A percentile compares a stretch with the other conserved stretches of the same genome.
Conservation (phyloP, 306 rosid genomes). For the Acacia crassicarpa region DNA sequence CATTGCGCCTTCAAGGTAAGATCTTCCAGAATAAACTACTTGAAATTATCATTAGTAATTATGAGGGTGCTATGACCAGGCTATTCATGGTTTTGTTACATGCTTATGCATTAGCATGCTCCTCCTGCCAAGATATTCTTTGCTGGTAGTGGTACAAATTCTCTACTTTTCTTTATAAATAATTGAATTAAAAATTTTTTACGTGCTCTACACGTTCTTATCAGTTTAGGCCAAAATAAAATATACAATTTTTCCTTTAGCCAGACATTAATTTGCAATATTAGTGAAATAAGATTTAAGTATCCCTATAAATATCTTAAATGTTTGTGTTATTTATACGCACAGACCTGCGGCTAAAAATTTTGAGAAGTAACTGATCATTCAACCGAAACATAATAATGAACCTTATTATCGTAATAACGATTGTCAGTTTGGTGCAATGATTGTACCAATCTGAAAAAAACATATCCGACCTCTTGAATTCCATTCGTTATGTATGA, state of each 20-base stretch:
- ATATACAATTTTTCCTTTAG: too few relatives aligned
- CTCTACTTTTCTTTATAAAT: neutral
- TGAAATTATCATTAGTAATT: conserved; percentile 20
- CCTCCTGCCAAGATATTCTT: neutral
- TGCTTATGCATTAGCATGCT: conserved; percentile 1
- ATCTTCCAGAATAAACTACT: conserved; percentile 6
- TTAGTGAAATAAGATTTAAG: neutral
- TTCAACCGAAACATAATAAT: conserved; percentile 5
- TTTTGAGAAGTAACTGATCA: neutral
- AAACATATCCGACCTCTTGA: neutral
- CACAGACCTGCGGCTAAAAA: neutral
- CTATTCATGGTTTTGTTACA: conserved; percentile 16
- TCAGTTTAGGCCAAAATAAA: neutral
- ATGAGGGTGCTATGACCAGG: neutral
- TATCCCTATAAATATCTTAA: neutral
- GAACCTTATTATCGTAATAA: neutral
- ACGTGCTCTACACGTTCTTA: neutral
- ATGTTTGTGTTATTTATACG: neutral
- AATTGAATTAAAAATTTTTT: neutral
- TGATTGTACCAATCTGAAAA: neutral
- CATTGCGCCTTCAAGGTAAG: neutral
- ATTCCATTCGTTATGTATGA: neutral
- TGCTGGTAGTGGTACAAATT: neutral
- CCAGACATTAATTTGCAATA: neutral
- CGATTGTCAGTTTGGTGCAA: neutral